Evolutionary conservation across 2,329 filamentous ascomycete genomes (phyloP).

Genomic region (Eutypella sp.): DNA sequence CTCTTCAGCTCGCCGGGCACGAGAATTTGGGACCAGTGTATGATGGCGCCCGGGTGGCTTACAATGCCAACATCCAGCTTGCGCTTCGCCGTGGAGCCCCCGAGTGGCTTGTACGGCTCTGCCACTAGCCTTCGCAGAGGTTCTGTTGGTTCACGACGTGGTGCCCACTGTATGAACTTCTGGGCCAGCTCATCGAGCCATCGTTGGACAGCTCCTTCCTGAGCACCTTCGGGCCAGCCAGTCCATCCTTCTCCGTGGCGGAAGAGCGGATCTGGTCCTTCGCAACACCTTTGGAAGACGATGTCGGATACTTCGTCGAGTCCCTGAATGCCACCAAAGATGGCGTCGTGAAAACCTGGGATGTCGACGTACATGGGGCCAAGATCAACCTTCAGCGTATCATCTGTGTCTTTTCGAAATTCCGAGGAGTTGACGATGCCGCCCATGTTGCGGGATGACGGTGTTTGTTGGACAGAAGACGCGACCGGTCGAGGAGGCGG

Average conservation of each 20-base stretch:
- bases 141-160: conserved; percentile 14
- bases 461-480: conserved; percentile 24
- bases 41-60: conserved; percentile 10
- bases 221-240: conserved; percentile 30
- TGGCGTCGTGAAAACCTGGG: background rate
- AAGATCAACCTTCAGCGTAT: background rate
- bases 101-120: conserved; percentile 19
- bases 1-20: conserved; percentile 38
- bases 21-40: conserved; percentile 33
- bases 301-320: background rate
- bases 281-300: background rate
- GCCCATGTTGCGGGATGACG: conserved; percentile 23
- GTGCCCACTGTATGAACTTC: conserved; percentile 23
- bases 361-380: background rate
- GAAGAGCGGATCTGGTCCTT: background rate
- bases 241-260: background rate
- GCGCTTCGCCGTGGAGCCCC: conserved; percentile 25
- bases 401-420: background rate
- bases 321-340: background rate
- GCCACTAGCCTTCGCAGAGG: conserved; percentile 10
- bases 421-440: conserved; percentile 24
- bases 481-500: conserved; percentile 21
- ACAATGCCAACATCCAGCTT: conserved; percentile 31
- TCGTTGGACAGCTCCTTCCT: conserved; percentile 29
- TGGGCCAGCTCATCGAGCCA: conserved; percentile 28